Conservation (phyloP, 2,329 filamentous ascomycete genomes). For the Penicillium freii region DNA sequence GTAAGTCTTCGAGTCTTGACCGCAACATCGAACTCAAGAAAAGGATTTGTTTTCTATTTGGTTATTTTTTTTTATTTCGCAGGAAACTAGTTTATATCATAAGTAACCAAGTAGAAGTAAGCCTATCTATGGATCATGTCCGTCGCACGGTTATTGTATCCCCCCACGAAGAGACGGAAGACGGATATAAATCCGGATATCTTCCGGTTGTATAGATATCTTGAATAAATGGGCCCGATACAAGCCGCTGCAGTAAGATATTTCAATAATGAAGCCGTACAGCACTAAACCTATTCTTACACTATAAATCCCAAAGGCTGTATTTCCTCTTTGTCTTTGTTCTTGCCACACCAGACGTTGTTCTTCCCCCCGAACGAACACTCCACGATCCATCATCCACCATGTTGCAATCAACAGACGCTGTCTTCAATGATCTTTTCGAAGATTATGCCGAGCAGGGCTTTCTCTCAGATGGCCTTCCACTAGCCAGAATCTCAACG, state of each 20-base stretch:
- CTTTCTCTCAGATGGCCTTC: slow-evolving; percentile 76
- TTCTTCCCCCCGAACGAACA: background rate
- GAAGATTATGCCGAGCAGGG: slow-evolving; percentile 73
- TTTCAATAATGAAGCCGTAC: background rate
- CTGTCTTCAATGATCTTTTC: slow-evolving; percentile 60
- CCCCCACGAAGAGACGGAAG: background rate
- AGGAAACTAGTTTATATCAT: background rate
- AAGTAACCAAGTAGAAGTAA: background rate
- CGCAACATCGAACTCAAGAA: background rate
- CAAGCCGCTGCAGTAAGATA: slow-evolving; percentile 12
- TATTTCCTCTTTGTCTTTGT: background rate
- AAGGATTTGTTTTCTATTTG: background rate
- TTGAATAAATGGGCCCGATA: slow-evolving; percentile 13
- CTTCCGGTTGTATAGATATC: slow-evolving; percentile 24
- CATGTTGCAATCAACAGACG: slow-evolving; percentile 28
- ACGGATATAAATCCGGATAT: slow-evolving; percentile 21
- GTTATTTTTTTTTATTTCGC: background rate
- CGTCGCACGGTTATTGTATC: background rate
- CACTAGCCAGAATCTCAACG: slow-evolving; percentile 71
- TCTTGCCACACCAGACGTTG: background rate
- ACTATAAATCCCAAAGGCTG: background rate
- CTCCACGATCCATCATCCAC: background rate
- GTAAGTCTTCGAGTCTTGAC: background rate
- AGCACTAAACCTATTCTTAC: background rate
- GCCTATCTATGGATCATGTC: background rate